Base-by-base conservation (phyloP, 768 basidiomycete genomes). In the Boletus huronensis region DNA sequence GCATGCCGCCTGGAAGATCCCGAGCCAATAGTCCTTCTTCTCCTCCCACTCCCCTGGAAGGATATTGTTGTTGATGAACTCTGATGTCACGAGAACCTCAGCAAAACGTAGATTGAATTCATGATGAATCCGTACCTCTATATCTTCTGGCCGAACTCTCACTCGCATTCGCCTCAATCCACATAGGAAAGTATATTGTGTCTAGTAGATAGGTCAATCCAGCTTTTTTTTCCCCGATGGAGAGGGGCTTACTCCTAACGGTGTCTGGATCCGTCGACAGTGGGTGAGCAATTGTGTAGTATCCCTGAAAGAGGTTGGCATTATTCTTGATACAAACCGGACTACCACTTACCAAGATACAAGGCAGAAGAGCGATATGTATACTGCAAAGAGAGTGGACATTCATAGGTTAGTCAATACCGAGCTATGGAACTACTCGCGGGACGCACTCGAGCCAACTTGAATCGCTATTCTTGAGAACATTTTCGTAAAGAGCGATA, bases 361-460 rank as follows among this genome's bases (percentile, higher is more conserved):
- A 52, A 53, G 54, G 54, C 3, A 44, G n/a, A n/a, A 54, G 35
- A 16, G 36, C 9, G 17, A 54, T 53, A 4, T 53, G 51, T 4
- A 36, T 21, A 23, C 54, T 54, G 41, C 3, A 31, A n/a, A n/a
- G 21, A 42, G 40, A 23, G 23, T 9, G 17, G 23, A n/a, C 2
- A 29, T 3, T 4, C n/a, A 3, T 25, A 3, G 2, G 10, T 54
- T 23, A 53, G 11, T 29, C n/a, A 35, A 36, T 4, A 1, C 8
- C 11, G 21, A n/a, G 19, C 7, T 0, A n/a, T 14, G 25, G 5
- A 11, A 43, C 7, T 26, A 23, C 5, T 19, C 7, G 31, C 2
- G 4, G 14, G n/a, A 53, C 51, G 26, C 28, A 55, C 54, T 53
- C 54, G 3, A 53, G 51, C 28, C 52, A 55, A 25, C 23, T 25